Base-by-base conservation (phyloP, 805 yeast species). In the Pichia californica region DNA sequence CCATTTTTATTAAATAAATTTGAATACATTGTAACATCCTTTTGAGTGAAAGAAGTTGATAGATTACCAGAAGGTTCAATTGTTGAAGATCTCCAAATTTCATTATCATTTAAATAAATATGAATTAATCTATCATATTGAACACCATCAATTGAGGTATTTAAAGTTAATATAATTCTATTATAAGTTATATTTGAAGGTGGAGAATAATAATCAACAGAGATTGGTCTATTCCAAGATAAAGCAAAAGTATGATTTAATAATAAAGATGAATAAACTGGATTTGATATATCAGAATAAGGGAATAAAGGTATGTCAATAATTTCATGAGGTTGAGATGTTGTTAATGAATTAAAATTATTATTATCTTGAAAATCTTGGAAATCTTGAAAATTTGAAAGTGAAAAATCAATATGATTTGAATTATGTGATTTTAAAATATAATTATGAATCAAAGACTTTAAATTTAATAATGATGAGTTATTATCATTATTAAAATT, bases 21-120 rank as follows among this genome's bases (percentile, higher is more conserved):
- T 7, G 69, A 53, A 56, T 75, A 85, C 14, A 64, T 58, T 2
- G 88, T 70, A 1, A 85, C 72, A 57, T 88, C 95, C 56, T 83
- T 86, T 26, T 71, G 65, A 43, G 72, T 63, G 5, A 61, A 54
- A 21, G 83, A 75, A 50, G 68, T 74, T 9, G 74, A 72, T 2
- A 63, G 52, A 13, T 55, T 57, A 53, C 81, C 62, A 44, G 74
- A 73, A 1, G 95, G 95, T 61, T 87, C 95, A 14, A 84, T 79
- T 3, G 95, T 88, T 3, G 91, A 81, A 1, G 87, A 79, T 61
- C 95, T 74, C 95, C 95, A 87, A 31, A 87, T 65, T 49, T 84
- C 84, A 14, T 72, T 67, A 27, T 80, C 85, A 45, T 71, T 70
- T 27, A 83, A 60, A 52, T 73, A 81, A 36, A 85, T 66, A 57